phyloP scores from a whole-genome alignment of 441 rosid species.

The Bocquillonia castaneifolia region DNA sequence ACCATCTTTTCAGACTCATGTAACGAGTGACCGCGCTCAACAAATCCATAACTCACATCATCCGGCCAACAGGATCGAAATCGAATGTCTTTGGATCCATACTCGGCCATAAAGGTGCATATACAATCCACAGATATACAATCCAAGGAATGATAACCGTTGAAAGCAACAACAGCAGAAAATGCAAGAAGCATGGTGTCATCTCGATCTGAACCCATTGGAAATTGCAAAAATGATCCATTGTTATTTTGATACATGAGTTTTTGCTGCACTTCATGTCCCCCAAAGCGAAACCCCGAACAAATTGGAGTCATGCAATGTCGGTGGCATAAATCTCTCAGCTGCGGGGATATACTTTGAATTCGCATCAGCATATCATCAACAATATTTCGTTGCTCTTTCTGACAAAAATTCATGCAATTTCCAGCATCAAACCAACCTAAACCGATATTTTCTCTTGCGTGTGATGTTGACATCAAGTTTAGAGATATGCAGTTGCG shows the following conservation, averaged over 20 bases:
- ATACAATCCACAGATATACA: background rate
- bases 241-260: conserved; percentile 4
- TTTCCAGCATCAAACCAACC: background rate
- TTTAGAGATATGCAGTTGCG: background rate
- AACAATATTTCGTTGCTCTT: background rate
- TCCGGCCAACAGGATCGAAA: too few species aligned
- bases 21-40: background rate
- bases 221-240: background rate
- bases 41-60: too few species aligned
- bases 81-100: background rate
- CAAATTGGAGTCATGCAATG: too few species aligned
- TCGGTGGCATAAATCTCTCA: too few species aligned
- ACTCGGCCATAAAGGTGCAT: background rate
- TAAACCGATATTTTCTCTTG: background rate
- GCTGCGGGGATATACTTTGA: background rate
- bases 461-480: background rate
- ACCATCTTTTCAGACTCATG: background rate
- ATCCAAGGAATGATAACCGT: background rate
- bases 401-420: background rate
- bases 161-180: background rate
- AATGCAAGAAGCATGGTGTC: background rate
- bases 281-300: background rate
- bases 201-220: background rate
- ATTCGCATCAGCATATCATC: background rate
- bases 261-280: background rate